Percentiles rank a stretch among this genome's conserved stretches.
Evolutionary conservation across 2,329 filamentous ascomycete species (phyloP).

Genomic region (Scedosporium aurantiacum): DNA sequence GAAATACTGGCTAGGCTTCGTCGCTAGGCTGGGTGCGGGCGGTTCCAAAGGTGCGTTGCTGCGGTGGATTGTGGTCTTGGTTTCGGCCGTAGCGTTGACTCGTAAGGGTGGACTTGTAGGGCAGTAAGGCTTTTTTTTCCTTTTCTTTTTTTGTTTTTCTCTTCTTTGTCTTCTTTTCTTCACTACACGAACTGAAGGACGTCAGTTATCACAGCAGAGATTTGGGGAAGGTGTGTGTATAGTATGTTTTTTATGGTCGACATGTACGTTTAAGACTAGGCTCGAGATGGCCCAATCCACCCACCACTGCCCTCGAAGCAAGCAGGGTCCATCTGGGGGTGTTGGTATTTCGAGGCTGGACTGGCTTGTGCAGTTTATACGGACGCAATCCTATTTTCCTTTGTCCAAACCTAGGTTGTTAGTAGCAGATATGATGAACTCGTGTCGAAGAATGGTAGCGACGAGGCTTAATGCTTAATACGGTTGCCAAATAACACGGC

Average conservation of each 20-base stretch:
- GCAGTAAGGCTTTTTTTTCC: background rate
- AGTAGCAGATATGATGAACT: background rate
- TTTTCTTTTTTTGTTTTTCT: background rate
- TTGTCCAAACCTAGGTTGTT: no score
- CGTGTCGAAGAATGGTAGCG: background rate
- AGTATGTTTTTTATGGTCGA: background rate
- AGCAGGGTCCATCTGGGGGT: no score
- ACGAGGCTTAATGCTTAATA: no score
- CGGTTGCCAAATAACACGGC: no score
- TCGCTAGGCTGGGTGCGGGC: slow-evolving; percentile 40
- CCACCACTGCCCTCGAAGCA: no score
- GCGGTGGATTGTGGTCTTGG: slow-evolving; percentile 29
- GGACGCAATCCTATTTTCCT: no score
- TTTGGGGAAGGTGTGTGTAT: background rate
- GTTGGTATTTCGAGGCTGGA: no score
- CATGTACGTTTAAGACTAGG: no score
- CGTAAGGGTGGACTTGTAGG: slow-evolving; percentile 1
- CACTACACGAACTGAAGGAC: no score
- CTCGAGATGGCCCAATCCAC: no score
- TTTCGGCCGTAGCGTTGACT: slow-evolving; percentile 3
- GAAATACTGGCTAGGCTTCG: slow-evolving; percentile 41
- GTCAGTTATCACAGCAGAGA: background rate
- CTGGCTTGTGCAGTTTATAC: no score
- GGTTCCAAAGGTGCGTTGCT: slow-evolving; percentile 37
- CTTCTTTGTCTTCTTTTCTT: no score